Evolutionary conservation across 1,284 basidiomycete species (phyloP).

Genomic region (Ceratobasidium sp.): DNA sequence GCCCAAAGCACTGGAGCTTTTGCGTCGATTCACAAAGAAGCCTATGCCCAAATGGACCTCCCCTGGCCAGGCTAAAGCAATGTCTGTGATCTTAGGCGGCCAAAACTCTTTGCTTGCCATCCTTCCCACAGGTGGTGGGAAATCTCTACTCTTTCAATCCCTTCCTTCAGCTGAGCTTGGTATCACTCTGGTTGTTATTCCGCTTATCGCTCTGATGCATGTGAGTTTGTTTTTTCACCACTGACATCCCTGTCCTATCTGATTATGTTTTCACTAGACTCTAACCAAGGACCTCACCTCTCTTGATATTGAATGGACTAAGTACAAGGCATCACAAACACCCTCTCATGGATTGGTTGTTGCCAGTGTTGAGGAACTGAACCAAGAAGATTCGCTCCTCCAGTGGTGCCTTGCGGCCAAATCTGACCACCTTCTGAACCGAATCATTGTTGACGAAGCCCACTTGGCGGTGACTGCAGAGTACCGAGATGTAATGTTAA

Average conservation of each 20-base stretch:
- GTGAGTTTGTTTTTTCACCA: no score
- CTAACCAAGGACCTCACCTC: no score
- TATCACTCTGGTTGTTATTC: constrained; percentile 13
- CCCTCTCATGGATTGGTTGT: not conserved
- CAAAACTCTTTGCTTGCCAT: not conserved
- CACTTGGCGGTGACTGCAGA: not conserved
- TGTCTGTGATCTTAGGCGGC: not conserved
- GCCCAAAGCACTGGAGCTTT: no score
- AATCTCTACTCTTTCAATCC: not conserved
- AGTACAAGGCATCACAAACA: not conserved
- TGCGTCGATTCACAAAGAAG: not conserved
- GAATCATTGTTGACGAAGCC: constrained; percentile 11
- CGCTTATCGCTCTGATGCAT: not conserved
- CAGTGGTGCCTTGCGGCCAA: not conserved
- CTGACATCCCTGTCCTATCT: no score
- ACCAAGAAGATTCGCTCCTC: not conserved
- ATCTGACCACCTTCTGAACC: not conserved
- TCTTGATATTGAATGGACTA: not conserved
- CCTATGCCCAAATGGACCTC: no score
- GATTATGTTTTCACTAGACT: no score
- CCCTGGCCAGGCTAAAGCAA: not conserved
- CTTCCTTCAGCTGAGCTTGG: not conserved
- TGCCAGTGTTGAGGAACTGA: not conserved
- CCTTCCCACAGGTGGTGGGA: constrained; percentile 16
- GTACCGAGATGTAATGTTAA: not conserved